Base-by-base conservation (phyloP, 352 stramenopile species). In the Globisporangium canariense region DNA sequence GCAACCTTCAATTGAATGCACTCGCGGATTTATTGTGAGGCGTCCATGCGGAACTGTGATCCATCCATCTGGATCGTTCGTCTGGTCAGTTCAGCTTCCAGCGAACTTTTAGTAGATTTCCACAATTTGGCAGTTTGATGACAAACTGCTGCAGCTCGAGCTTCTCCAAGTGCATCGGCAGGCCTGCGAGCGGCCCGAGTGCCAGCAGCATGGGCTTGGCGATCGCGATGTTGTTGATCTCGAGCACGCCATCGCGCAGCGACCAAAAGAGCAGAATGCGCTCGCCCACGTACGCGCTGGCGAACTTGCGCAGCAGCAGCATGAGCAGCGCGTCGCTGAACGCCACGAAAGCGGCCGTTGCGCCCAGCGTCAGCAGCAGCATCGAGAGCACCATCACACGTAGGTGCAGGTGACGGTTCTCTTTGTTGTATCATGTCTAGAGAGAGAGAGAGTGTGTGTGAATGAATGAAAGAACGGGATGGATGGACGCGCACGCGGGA, bases 251-350 rank as follows among this genome's bases (percentile, higher is more conserved):
- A 8, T 86, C 68, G 9, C 71, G 71, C 28, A 93, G 50, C 56
- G 82, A 93, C 85, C 88, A 94, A 0, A 59, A 34, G 30, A 96
- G 61, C 38, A 64, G 63, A 52, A 94, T 78, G 61, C 83, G 78
- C 41, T 75, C 66, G 57, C 82, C 86, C 11, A 94, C 71, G 54
- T 74, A 73, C 25, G 62, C 66, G 13, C 40, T 59, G 46, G 67
- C 82, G 60, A 79, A 89, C 46, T 70, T 65, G 14, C 73, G 82
- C 58, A 86, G 64, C 47, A 82, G 65, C 28, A 74, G 36, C 67
- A 84, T 89, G 68, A 96, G 63, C 56, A 91, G 46, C 53, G 68
- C 68, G 62, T 94, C 86, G 63, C 85, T 83, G 57, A 74, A 76
- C 36, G 60, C 53, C 60, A 71, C 70, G 53, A 93, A 75, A 28